Evolutionary conservation across 768 basidiomycete genomes (phyloP), one percentile per base, ranked within the genome.

Genomic region (Phaeolepiota aurea): DNA sequence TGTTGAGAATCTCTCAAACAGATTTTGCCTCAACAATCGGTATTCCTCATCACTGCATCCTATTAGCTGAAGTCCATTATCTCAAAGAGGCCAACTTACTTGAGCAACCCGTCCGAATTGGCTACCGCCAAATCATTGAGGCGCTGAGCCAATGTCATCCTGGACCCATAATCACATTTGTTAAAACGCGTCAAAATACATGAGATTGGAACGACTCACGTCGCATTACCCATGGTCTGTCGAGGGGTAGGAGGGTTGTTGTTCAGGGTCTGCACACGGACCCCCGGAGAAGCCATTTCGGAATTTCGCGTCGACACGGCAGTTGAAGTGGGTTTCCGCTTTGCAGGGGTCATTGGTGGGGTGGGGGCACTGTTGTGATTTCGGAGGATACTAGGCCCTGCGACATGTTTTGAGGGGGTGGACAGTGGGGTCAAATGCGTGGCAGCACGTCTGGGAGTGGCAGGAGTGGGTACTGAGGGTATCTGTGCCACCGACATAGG

Each of bases 101-200:
- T 77, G 39, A 90, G 66, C 37, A 90, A 66, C 20, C 87, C 87
- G 52, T 90, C 79, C 4, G 81, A 72, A 56, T 90, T 87, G 22
- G 88, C 87, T 15, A 72, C 58, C 12, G 87, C 85, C 42, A 91
- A 65, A 57, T 90, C 88, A 45, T 87, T 77, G 47, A 91, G 70
- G 43, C 84, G 74, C 62, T 88, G 81, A 13, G 87, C 87, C 47
- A 91, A 71, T 16, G 82, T 82, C 45, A 77, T 66, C 42, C 87
- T 90, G 48, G 32, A 7, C 10, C 9, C 33, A 28, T 32, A 32
- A 23, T n/a, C 18, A 13, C n/a, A 48, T 23, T 20, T 3, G 32
- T 40, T 46, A 32, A 10, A 30, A 19, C 7, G 16, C 11, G 15
- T 28, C 38, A 22, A 14, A 4, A 34, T 39, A 39, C 23, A 20